phyloP scores from a whole-genome alignment of 2,329 filamentous ascomycete species.

The Ophiostoma himal-ulmi region DNA sequence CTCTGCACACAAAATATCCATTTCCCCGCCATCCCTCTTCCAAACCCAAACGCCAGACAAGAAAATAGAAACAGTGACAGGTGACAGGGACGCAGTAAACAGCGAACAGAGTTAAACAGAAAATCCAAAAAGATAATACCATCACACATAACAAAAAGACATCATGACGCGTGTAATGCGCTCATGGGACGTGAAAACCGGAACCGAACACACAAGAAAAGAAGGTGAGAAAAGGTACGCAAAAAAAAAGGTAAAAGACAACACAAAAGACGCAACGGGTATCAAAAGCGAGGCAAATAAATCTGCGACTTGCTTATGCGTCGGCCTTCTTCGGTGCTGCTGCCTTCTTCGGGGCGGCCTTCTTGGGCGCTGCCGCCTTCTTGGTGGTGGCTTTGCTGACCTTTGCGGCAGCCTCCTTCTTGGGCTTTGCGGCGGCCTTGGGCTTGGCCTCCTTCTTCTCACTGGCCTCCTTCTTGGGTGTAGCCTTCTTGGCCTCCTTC shows the following conservation, averaged over 20 bases:
- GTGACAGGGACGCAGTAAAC: background rate
- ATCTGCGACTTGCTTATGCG: slow-evolving; percentile 18
- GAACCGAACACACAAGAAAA: slow-evolving; percentile 28
- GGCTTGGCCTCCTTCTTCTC: slow-evolving; percentile 32
- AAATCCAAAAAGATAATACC: slow-evolving; percentile 18
- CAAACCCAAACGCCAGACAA: slow-evolving; percentile 24
- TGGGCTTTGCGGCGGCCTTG: slow-evolving; percentile 24
- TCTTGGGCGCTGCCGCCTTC: slow-evolving; percentile 43
- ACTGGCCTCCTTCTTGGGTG: slow-evolving; percentile 33
- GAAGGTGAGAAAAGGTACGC: background rate
- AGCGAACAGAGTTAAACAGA: slow-evolving; percentile 5
- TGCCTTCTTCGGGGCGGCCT: slow-evolving; percentile 43
- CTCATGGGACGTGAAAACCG: slow-evolving; percentile 21
- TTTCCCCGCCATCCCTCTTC: slow-evolving; percentile 25
- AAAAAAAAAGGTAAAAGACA: slow-evolving; percentile 13
- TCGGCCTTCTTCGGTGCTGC: slow-evolving; percentile 30
- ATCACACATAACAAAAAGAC: slow-evolving; percentile 26
- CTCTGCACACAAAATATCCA: slow-evolving; percentile 19
- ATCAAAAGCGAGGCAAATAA: slow-evolving; percentile 17
- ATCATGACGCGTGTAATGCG: slow-evolving; percentile 18
- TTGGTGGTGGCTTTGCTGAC: slow-evolving; percentile 40
- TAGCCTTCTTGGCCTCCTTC: slow-evolving; percentile 30
- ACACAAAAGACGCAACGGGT: slow-evolving; percentile 19
- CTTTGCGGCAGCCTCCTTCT: slow-evolving; percentile 47
- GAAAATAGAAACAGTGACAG: slow-evolving; percentile 12